Conservation (phyloP, 306 rosid genomes). For the Senna tora region DNA sequence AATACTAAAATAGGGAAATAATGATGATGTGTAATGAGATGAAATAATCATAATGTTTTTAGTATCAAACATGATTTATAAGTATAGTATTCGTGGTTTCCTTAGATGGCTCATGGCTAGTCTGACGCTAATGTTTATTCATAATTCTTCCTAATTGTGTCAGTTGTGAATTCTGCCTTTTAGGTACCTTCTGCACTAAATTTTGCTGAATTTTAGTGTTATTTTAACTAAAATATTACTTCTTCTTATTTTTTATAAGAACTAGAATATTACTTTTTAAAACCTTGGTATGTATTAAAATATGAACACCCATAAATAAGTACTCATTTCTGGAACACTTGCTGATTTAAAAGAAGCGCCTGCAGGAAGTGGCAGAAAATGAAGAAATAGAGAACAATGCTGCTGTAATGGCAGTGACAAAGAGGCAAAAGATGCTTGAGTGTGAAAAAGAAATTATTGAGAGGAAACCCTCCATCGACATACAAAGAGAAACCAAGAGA, state of each 20-base stretch:
- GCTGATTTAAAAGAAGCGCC: conserved; percentile 9
- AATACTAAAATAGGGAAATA: background rate
- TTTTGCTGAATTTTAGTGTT: conserved; percentile 7
- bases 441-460: conserved; percentile 75
- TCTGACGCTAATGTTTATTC: conserved; percentile 24
- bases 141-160: background rate
- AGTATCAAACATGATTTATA: background rate
- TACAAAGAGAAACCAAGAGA: conserved; percentile 80
- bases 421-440: conserved; percentile 80
- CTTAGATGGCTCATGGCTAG: conserved; percentile 3
- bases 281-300: background rate
- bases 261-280: conserved; percentile 1
- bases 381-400: conserved; percentile 62
- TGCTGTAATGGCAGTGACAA: conserved; percentile 65
- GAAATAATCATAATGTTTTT: background rate
- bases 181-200: background rate
- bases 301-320: conserved; percentile 3
- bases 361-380: conserved; percentile 69
- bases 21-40: background rate
- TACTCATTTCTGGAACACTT: conserved; percentile 9
- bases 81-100: background rate
- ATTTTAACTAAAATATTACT: background rate
- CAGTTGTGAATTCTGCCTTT: background rate
- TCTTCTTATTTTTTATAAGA: no score
- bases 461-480: conserved; percentile 78